Evolutionary conservation across 2,329 filamentous ascomycete genomes (phyloP).

Genomic region (Botrytis porri): DNA sequence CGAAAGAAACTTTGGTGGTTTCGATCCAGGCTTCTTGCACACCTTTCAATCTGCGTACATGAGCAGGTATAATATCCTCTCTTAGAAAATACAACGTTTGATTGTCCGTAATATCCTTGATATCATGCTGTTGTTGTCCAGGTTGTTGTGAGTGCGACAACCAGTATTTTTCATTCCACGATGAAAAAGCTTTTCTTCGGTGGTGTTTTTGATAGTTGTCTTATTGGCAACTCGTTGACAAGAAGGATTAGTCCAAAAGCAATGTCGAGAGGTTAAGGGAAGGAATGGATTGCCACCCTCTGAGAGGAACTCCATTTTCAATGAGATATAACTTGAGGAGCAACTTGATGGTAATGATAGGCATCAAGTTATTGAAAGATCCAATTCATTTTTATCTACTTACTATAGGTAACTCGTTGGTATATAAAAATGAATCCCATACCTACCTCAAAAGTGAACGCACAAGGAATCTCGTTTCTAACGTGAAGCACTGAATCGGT

Average conservation of each 20-base stretch:
- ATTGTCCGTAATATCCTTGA: too few species aligned
- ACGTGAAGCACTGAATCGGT: background rate
- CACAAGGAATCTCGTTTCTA: background rate
- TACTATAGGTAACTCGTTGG: background rate
- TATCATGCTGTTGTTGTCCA: too few species aligned
- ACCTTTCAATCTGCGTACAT: background rate
- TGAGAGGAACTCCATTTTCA: background rate
- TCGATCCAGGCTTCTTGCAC: background rate
- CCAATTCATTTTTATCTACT: background rate
- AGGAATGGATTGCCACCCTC: background rate
- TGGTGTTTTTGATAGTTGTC: too few species aligned
- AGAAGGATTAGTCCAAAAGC: too few species aligned
- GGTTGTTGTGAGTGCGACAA: too few species aligned
- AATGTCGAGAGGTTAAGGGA: background rate
- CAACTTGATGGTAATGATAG: background rate
- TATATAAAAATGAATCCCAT: background rate
- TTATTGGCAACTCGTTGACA: too few species aligned
- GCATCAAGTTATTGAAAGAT: background rate
- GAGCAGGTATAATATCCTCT: background rate
- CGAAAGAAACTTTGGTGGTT: background rate
- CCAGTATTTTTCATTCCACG: too few species aligned
- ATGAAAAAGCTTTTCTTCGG: too few species aligned
- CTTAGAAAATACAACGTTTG: background rate
- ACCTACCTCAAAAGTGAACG: background rate
- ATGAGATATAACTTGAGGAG: background rate